These are phyloP conservation scores for Rhynchospora breviuscula DNA, from an alignment of 176 grass and related monocot genomes.

Conservation along the genomic window DNA sequence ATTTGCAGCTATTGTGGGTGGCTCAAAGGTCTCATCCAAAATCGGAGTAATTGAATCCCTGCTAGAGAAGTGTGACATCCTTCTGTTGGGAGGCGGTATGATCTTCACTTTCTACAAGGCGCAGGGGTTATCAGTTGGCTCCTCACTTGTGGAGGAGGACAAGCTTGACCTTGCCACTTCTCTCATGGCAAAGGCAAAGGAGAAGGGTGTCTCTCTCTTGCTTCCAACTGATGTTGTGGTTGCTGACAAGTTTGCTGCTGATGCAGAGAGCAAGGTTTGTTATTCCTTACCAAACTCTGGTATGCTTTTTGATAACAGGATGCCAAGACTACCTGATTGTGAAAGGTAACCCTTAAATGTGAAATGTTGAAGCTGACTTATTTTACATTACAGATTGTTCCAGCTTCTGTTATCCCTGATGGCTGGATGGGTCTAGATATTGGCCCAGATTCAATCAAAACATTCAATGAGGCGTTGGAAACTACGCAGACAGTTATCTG, in stretches of 20 bases:
- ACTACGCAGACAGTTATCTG: conserved; percentile 44
- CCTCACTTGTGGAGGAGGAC: conserved; percentile 42
- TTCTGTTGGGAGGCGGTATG: conserved; percentile 47
- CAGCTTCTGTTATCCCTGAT: conserved; percentile 38
- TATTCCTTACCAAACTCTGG: not conserved
- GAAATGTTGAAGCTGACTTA: not conserved
- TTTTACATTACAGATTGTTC: conserved; percentile 24
- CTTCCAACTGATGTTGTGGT: conserved; percentile 40
- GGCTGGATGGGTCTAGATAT: conserved; percentile 53
- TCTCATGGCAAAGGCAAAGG: conserved; percentile 41
- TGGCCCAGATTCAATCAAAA: conserved; percentile 39
- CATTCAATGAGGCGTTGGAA: conserved; percentile 37
- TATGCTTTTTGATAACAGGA: not conserved
- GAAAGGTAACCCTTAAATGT: not conserved
- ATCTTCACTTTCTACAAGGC: conserved; percentile 51
- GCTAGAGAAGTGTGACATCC: conserved; percentile 40
- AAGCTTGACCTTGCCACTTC: conserved; percentile 36
- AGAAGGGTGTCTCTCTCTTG: conserved; percentile 38
- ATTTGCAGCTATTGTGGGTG: conserved; percentile 47
- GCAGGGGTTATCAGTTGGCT: conserved; percentile 35
- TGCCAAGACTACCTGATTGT: not conserved
- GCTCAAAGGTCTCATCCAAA: conserved; percentile 43
- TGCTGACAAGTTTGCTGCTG: conserved; percentile 47
- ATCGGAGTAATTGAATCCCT: conserved; percentile 46
- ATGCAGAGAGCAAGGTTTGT: conserved; percentile 39